phyloP scores from a whole-genome alignment of 1,139 yeast genomes.

The Chernovozyma sophiae-reginae region DNA sequence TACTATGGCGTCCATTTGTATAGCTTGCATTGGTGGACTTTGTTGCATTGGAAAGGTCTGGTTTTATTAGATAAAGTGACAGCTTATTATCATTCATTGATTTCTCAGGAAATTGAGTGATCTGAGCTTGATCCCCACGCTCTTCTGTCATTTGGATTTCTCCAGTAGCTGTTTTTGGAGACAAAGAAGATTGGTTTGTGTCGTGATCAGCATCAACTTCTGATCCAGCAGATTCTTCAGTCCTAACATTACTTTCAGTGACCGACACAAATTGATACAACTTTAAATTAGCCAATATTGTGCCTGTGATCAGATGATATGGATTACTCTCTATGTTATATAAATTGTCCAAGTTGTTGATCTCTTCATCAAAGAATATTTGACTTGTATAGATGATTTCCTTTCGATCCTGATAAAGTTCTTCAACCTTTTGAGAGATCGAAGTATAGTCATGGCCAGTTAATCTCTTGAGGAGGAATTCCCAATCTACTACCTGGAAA shows the following conservation, averaged over 20 bases:
- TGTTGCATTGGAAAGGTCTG: neutral
- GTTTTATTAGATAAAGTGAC: neutral
- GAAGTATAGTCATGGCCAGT: neutral
- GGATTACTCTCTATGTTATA: conserved; percentile 3
- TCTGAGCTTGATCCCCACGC: neutral
- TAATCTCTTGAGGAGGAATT: conserved; percentile 1
- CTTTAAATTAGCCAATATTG: conserved; percentile 1
- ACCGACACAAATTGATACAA: conserved; percentile 1
- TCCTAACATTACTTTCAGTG: neutral
- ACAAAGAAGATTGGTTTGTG: neutral
- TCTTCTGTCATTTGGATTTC: neutral
- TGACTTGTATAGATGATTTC: conserved; percentile 4
- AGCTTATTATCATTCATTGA: neutral
- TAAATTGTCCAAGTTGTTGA: neutral
- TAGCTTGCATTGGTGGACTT: neutral
- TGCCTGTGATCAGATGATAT: neutral
- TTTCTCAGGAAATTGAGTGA: neutral
- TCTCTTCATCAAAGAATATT: conserved; percentile 6
- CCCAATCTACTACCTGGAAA: conserved; percentile 5
- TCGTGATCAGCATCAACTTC: neutral
- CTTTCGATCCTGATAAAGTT: conserved; percentile 5
- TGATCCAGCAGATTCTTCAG: neutral
- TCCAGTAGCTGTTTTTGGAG: neutral
- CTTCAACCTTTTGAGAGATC: conserved; percentile 3
- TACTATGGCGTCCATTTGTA: conserved; percentile 2